These are phyloP conservation scores for Prunella vulgaris DNA, from an alignment of 257 asterid genomes.

Conservation along the genomic window DNA sequence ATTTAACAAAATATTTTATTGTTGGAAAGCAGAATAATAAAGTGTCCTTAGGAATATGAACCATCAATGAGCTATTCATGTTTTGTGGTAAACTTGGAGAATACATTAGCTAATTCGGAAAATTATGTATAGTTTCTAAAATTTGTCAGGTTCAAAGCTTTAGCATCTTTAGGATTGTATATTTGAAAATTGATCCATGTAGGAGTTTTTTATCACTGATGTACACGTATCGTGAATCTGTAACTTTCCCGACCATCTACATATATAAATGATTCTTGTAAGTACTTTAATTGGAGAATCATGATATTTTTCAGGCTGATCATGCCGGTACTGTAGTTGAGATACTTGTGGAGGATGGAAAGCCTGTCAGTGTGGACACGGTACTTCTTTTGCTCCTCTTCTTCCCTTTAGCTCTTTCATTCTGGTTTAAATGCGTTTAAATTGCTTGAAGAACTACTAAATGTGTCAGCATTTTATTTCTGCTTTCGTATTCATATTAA, in stretches of 20 bases:
- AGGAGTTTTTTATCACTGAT: neutral
- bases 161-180: neutral
- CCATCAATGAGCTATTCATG: neutral
- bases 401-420: neutral
- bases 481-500: too few species aligned
- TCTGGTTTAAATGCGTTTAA: neutral
- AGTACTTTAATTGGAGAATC: neutral
- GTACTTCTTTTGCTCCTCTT: constrained; percentile 22
- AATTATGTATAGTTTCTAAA: neutral
- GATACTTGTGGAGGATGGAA: constrained; percentile 52
- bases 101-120: neutral
- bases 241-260: neutral
- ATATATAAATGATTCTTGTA: neutral
- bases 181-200: neutral
- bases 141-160: neutral
- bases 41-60: neutral
- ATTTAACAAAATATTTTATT: neutral
- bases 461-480: neutral
- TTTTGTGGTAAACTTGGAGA: neutral
- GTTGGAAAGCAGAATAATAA: neutral
- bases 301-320: constrained; percentile 35
- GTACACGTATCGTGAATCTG: neutral
- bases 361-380: constrained; percentile 49
- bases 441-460: neutral
- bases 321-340: constrained; percentile 53